Evolutionary conservation across 768 basidiomycete genomes (phyloP), one percentile per base, ranked within the genome.

Genomic region (Suillus hirtellus): DNA sequence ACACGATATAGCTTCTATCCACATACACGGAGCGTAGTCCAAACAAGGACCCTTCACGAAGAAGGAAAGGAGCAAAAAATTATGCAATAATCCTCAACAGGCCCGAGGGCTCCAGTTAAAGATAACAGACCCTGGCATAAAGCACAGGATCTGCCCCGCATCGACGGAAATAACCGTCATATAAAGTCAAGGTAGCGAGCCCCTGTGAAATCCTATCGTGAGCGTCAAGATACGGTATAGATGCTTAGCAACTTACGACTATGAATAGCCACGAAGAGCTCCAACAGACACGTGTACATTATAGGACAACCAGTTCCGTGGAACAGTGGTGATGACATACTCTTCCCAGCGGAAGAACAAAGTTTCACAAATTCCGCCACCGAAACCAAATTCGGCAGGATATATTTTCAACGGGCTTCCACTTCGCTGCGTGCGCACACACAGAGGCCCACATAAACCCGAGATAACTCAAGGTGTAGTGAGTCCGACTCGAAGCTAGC

Each of bases 41-140:
- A 53, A 2, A 35, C 11, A 24, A 58, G 42, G 17, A 60, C 43
- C 71, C 74, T 72, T 75, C 76, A 59, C 75, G 69, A 79, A 73
- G 75, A 76, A 73, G 74, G 73, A 47, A 61, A 53, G 58, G 10
- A 47, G 53, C 64, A 65, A 78, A 78, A 77, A 76, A 77, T 78
- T 78, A 62, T 68, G 74, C 74, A 70, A 66, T 64, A 44, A 61
- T 46, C 61, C 24, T 21, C 31, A 42, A 53, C 27, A 65, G 34
- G 66, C 47, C 59, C 15, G 15, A 56, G n/a, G 24, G 43, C 43
- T 42, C 60, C 15, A 63, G 31, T 60, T 43, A 21, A 63, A 44
- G 35, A 63, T 40, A 10, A 52, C 35, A 59, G 17, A 37, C 15
- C 42, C 44, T 15, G 35, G 47, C 42, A 35, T n/a, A 60, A 38